A percentile compares a stretch with the other conserved stretches of the same genome.
These are phyloP conservation scores for Vicia villosa DNA, from an alignment of 306 rosid genomes.

Conservation along the genomic window DNA sequence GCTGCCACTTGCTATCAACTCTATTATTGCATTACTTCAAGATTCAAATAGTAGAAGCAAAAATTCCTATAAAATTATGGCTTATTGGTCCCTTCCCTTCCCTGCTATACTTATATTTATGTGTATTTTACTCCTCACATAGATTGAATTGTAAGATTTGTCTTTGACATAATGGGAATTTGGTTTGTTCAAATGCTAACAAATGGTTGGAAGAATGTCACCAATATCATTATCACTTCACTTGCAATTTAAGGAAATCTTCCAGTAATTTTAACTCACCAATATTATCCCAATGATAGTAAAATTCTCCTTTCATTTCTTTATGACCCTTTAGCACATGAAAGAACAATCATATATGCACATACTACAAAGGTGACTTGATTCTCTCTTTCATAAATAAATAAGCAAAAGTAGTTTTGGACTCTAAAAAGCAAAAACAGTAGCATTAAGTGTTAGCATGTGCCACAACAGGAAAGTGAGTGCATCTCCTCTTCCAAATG, in stretches of 20 bases:
- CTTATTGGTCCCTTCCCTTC: constrained; percentile 1
- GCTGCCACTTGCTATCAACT: constrained; percentile 17
- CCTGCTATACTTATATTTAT: not conserved
- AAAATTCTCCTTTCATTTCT: too few relatives aligned
- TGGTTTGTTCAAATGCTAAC: not conserved
- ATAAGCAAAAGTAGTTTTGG: too few relatives aligned
- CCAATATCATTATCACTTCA: constrained; percentile 32
- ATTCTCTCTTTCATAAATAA: too few relatives aligned
- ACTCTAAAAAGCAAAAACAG: too few relatives aligned
- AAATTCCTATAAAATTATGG: not conserved
- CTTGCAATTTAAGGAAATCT: constrained; percentile 38
- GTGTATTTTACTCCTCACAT: constrained; percentile 7
- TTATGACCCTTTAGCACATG: too few relatives aligned
- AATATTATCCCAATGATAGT: too few relatives aligned
- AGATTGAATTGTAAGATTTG: constrained; percentile 17
- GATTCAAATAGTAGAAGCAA: not conserved
- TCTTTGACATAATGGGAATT: not conserved
- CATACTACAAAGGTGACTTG: too few relatives aligned
- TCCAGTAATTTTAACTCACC: not conserved
- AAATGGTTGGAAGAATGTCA: constrained; percentile 4
- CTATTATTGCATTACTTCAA: constrained; percentile 8
- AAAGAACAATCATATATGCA: too few relatives aligned
- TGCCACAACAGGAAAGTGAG: too few relatives aligned
- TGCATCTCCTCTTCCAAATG: too few relatives aligned
- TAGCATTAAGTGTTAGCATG: too few relatives aligned